Conservation (phyloP, 2,329 filamentous ascomycete species). For the Cordyceps cicadae region DNA sequence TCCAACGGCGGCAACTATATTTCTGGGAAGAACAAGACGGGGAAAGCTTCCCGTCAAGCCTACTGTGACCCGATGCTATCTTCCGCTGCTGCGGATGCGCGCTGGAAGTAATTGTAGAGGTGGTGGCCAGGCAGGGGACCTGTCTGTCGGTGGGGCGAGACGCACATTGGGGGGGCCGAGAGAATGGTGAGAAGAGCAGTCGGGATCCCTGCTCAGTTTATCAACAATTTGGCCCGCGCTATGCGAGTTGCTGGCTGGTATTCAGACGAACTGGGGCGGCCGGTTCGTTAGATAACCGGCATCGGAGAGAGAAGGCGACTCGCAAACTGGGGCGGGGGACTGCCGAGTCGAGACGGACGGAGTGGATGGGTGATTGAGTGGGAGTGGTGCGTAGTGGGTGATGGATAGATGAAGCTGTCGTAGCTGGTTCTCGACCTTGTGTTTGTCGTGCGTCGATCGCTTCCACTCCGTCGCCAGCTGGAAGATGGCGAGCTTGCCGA, state of each 20-base stretch:
- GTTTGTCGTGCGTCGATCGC: no score
- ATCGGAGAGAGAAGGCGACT: not conserved
- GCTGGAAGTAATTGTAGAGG: not conserved
- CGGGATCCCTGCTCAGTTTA: not conserved
- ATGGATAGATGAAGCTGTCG: not conserved
- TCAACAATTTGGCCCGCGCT: not conserved
- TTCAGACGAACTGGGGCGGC: not conserved
- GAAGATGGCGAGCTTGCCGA: not conserved
- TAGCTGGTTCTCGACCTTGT: no score
- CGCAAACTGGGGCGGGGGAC: no score
- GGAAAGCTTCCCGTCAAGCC: constrained; percentile 4
- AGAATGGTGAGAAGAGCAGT: not conserved
- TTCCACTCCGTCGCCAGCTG: not conserved
- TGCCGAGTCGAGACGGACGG: not conserved
- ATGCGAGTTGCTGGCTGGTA: not conserved
- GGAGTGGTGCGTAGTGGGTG: not conserved
- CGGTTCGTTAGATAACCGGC: not conserved
- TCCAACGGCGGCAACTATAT: not conserved
- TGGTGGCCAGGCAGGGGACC: constrained; percentile 1
- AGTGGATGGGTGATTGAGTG: not conserved
- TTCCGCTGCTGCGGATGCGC: constrained; percentile 2
- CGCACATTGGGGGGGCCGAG: constrained; percentile 1
- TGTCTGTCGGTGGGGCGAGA: constrained; percentile 3
- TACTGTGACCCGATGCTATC: not conserved
- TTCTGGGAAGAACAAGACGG: not conserved